phyloP scores from a whole-genome alignment of 345 rosid genomes.

The Corchorus olitorius region DNA sequence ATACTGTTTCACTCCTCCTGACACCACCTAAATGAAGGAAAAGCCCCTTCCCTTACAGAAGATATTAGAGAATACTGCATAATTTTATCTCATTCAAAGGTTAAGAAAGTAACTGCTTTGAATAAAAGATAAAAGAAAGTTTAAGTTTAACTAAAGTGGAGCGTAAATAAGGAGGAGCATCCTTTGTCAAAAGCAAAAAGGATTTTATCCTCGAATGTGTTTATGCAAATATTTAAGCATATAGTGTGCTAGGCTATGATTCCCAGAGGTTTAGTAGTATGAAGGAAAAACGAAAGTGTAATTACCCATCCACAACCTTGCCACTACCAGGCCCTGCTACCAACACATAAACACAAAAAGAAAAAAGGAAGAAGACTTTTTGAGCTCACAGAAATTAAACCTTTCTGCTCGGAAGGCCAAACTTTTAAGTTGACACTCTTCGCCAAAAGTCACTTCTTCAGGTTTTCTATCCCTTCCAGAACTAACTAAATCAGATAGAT shows the following conservation, averaged over 20 bases:
- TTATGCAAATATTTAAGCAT: neutral
- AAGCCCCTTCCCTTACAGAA: neutral
- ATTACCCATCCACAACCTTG: neutral
- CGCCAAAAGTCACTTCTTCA: constrained; percentile 87
- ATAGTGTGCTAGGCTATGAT: neutral
- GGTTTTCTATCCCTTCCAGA: constrained; percentile 92
- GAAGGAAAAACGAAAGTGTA: neutral
- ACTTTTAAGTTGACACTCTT: constrained; percentile 68
- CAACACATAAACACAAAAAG: neutral
- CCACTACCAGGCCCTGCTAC: neutral
- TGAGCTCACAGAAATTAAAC: constrained; percentile 40
- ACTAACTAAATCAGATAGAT: constrained; percentile 95
- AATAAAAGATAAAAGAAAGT: neutral
- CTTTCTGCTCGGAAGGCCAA: constrained; percentile 92
- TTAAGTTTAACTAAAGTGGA: neutral
- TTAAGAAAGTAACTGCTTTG: neutral
- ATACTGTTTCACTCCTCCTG: neutral
- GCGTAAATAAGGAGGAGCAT: neutral
- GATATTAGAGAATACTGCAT: neutral
- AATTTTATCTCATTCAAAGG: neutral
- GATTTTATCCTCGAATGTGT: neutral
- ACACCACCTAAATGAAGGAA: neutral
- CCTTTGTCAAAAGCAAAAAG: neutral
- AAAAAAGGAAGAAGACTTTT: neutral
- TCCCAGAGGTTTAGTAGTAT: neutral